These are phyloP conservation scores for Dipteronia sinensis DNA, from an alignment of 345 rosid genomes.

Conservation along the genomic window DNA sequence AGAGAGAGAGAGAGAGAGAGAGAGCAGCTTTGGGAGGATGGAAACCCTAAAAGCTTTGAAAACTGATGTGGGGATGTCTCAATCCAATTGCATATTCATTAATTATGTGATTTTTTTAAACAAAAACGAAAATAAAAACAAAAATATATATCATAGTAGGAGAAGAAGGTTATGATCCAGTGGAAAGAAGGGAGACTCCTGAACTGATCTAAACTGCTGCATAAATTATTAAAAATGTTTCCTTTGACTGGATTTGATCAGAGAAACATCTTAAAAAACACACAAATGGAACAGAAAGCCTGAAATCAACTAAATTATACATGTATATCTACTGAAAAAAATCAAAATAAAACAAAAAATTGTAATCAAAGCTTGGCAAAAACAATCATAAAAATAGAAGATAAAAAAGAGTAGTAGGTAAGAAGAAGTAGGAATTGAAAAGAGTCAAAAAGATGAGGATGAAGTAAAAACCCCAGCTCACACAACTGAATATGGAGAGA, in stretches of 20 bases:
- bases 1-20: conserved; percentile 14
- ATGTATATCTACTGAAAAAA: neutral
- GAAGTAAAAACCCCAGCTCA: neutral
- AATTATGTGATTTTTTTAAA: conserved; percentile 1
- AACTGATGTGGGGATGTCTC: conserved; percentile 19
- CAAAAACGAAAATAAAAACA: neutral
- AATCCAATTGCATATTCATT: neutral
- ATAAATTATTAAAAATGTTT: conserved; percentile 16
- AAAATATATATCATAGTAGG: neutral
- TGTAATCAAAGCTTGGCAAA: neutral
- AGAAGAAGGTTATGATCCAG: conserved; percentile 36
- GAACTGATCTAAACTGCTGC: conserved; percentile 10
- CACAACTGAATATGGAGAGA: neutral
- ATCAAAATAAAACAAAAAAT: no score
- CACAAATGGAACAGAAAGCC: neutral
- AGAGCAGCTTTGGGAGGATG: conserved; percentile 34
- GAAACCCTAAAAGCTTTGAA: conserved; percentile 35
- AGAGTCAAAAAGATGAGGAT: neutral
- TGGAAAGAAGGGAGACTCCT: conserved; percentile 29
- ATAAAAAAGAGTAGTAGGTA: no score
- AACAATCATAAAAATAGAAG: neutral
- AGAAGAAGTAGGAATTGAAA: neutral
- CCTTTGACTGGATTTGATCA: conserved; percentile 27
- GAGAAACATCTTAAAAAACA: neutral
- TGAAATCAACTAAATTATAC: neutral